These are phyloP conservation scores for Stropharia rugosoannulata DNA, from an alignment of 768 basidiomycete species.

Conservation along the genomic window DNA sequence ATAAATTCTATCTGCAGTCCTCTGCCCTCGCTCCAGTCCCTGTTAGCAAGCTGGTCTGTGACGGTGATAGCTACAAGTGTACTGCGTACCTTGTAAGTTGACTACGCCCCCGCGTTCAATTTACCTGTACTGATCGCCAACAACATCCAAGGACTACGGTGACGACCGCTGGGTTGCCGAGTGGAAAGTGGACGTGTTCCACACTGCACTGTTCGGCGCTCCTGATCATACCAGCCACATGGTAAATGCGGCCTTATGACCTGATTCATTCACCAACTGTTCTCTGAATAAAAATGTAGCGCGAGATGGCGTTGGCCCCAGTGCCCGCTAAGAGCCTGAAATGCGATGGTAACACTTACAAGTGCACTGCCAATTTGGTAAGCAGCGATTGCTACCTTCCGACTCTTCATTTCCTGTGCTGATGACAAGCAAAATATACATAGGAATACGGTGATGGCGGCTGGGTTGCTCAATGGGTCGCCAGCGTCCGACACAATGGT, in stretches of 20 bases:
- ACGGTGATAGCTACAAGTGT: constrained; percentile 12
- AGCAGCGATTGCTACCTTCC: background rate
- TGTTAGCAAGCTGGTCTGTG: constrained; percentile 9
- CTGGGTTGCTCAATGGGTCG: constrained; percentile 8
- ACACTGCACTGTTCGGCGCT: constrained; percentile 8
- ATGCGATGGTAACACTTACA: constrained; percentile 10
- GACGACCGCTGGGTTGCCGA: constrained; percentile 11
- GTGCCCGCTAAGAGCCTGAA: constrained; percentile 10
- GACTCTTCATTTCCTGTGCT: too few species aligned
- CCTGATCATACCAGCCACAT: constrained; percentile 7
- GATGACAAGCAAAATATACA: background rate
- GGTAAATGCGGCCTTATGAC: background rate
- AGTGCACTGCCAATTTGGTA: constrained; percentile 14
- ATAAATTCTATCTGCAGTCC: background rate
- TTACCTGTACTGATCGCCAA: background rate
- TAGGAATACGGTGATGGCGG: constrained; percentile 7
- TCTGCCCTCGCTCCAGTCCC: background rate
- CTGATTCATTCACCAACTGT: background rate
- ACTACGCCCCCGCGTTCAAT: background rate
- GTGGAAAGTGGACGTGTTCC: constrained; percentile 9
- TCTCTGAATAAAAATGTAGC: background rate
- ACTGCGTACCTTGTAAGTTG: constrained; percentile 7
- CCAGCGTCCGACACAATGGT: constrained; percentile 3
- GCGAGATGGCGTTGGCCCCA: background rate
- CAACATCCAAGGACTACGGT: constrained; percentile 3